Base-by-base conservation (phyloP, 176 grass and related monocot species). In the maize (Zea mays) region DNA sequence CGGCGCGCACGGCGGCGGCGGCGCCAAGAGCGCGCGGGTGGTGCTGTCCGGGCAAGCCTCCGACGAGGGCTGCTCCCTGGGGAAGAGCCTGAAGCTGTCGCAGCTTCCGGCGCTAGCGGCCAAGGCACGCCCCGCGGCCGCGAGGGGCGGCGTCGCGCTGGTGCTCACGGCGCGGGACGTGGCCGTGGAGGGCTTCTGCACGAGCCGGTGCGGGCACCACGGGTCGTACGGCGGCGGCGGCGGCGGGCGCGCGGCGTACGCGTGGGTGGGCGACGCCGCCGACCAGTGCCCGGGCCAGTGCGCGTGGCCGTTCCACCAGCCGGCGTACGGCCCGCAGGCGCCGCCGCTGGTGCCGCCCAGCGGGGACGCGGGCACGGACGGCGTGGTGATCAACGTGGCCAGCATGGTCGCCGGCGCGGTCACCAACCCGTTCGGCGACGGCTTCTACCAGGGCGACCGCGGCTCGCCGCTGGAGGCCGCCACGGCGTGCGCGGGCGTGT, bases 281-380 rank as follows among this genome's bases (percentile, higher is more conserved):
- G 70, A 4, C 47, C 62, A 86, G 83, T 92, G 90, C 83, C 86
- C 90, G 1, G 90, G 84, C 1, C 86, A 85, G n/a, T 93, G 90
- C 60, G 87, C 90, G 65, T 93, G 87, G 90, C 87, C 90, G n/a
- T 92, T 92, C 76, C 75, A 78, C 12, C 67, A 69, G 72, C 86
- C 90, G 2, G 2, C 47, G 13, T 93, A 93, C 65, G 90, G 87
- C 1, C 84, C 83, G 4, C 77, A 86, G 27, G 43, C 14, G 48
- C 72, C 54, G 42, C 52, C 90, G 3, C 61, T 87, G 3, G 33
- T 10, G 7, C 49, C 87, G 33, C 87, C 90, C 6, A 93, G 71
- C 62, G 90, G 81, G 12, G 84, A 92, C 63, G 81, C 61, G 8
- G 90, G 84, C 5, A 10, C 62, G 2, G 87, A 93, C 48, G 90